A percentile compares a stretch with the other conserved stretches of the same genome.
These are phyloP conservation scores for Saccharomycopsis javanensis DNA, from an alignment of 805 yeast species.

Conservation along the genomic window DNA sequence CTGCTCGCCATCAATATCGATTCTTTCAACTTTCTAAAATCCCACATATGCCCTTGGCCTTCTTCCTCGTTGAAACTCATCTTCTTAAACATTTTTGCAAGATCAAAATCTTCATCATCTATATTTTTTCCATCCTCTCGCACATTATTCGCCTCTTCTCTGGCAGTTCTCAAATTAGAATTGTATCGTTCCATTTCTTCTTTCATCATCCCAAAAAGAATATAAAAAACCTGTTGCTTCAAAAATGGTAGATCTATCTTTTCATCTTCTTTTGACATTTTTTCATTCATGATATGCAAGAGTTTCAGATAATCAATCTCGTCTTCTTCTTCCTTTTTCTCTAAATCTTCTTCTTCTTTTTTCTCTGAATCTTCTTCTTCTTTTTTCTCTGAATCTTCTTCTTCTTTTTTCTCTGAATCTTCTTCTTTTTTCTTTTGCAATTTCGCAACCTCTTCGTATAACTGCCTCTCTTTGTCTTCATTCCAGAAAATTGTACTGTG, in stretches of 20 bases:
- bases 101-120: conserved; percentile 4
- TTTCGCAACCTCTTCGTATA: conserved; percentile 17
- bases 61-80: background rate
- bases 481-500: conserved; percentile 21
- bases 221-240: conserved; percentile 34
- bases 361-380: conserved; percentile 9
- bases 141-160: background rate
- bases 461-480: conserved; percentile 26
- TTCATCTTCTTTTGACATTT: conserved; percentile 26
- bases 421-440: background rate
- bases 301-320: conserved; percentile 26
- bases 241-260: conserved; percentile 15
- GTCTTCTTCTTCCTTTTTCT: conserved; percentile 21
- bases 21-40: background rate
- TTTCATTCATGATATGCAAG: conserved; percentile 20
- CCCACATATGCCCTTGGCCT: background rate
- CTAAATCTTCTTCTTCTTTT: conserved; percentile 21
- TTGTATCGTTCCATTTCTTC: background rate
- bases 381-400: conserved; percentile 24
- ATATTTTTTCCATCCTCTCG: background rate
- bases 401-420: background rate
- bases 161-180: background rate
- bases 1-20: background rate
- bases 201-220: conserved; percentile 10
- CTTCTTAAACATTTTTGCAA: conserved; percentile 9